phyloP scores from a whole-genome alignment of 208 protist species.

The Novymonas esmeraldas region DNA sequence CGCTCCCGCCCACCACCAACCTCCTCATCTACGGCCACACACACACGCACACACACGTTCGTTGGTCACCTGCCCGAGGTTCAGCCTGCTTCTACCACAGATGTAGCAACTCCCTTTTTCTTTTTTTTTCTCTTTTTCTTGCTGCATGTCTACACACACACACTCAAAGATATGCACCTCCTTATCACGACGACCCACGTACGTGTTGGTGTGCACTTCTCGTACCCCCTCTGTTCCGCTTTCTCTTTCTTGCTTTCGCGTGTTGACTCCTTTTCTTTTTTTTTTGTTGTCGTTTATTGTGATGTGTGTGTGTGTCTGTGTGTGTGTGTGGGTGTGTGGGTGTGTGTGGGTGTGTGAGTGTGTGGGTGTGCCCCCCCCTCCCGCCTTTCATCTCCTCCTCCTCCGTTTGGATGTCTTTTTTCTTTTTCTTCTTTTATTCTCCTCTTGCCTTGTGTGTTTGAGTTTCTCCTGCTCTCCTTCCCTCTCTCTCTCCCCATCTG shows the following conservation, averaged over 20 bases:
- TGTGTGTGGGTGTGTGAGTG: background rate
- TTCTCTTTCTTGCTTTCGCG: conserved; percentile 2
- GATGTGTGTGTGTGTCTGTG: background rate
- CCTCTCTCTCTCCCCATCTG: background rate
- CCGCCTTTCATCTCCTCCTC: background rate
- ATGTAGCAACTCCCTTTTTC: too few species aligned
- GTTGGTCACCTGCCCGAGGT: too few species aligned
- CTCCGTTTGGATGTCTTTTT: background rate
- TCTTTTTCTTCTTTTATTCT: background rate
- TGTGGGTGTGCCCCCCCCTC: conserved; percentile 2
- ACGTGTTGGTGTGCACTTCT: background rate
- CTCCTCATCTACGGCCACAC: too few species aligned
- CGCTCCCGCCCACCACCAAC: too few species aligned
- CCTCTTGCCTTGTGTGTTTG: background rate
- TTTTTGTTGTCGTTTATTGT: conserved; percentile 6
- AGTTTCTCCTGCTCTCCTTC: background rate
- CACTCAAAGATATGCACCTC: too few species aligned
- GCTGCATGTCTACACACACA: background rate
- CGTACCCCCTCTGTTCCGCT: background rate
- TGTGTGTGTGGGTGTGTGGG: background rate
- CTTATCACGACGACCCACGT: too few species aligned
- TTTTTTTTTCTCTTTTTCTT: background rate
- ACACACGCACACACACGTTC: too few species aligned
- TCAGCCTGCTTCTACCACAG: too few species aligned
- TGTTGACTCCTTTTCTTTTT: conserved; percentile 3